Evolutionary conservation across 148 eudicot genomes (phyloP).

Genomic region (Nepenthes mirabilis): DNA sequence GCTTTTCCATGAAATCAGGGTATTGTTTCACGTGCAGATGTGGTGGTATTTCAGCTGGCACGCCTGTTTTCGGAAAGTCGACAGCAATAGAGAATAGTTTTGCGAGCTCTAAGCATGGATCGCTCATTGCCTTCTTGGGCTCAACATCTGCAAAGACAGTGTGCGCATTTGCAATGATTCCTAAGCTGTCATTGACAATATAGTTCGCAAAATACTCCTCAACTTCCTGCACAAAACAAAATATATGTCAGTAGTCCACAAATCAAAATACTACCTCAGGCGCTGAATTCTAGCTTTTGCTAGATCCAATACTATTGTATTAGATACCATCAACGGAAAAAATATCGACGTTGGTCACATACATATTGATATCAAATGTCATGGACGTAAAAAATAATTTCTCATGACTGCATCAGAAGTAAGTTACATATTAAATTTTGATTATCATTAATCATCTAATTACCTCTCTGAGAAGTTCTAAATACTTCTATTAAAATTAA

Average conservation of each 20-base stretch:
- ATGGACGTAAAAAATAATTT: too few relatives aligned
- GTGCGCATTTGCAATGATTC: constrained; percentile 72
- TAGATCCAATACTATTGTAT: too few relatives aligned
- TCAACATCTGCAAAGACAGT: constrained; percentile 57
- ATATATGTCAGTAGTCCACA: not conserved
- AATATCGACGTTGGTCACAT: too few relatives aligned
- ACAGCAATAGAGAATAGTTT: constrained; percentile 58
- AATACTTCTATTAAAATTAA: too few relatives aligned
- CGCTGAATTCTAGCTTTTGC: too few relatives aligned
- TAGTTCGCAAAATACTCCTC: constrained; percentile 64
- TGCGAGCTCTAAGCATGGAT: constrained; percentile 52
- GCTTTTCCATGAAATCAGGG: constrained; percentile 55
- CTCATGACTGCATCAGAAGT: too few relatives aligned
- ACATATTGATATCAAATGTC: too few relatives aligned
- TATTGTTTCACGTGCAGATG: constrained; percentile 32
- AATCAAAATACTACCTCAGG: too few relatives aligned
- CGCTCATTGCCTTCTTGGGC: constrained; percentile 34
- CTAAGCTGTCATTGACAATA: constrained; percentile 65
- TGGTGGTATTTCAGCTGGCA: constrained; percentile 51
- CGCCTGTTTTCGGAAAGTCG: constrained; percentile 76
- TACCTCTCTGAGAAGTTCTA: too few relatives aligned
- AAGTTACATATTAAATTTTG: too few relatives aligned
- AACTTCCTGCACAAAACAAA: constrained; percentile 39
- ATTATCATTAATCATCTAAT: too few relatives aligned
- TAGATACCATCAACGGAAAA: too few relatives aligned